phyloP scores from a whole-genome alignment of 2,329 filamentous ascomycete genomes.

The Amylocarpus encephaloides region DNA sequence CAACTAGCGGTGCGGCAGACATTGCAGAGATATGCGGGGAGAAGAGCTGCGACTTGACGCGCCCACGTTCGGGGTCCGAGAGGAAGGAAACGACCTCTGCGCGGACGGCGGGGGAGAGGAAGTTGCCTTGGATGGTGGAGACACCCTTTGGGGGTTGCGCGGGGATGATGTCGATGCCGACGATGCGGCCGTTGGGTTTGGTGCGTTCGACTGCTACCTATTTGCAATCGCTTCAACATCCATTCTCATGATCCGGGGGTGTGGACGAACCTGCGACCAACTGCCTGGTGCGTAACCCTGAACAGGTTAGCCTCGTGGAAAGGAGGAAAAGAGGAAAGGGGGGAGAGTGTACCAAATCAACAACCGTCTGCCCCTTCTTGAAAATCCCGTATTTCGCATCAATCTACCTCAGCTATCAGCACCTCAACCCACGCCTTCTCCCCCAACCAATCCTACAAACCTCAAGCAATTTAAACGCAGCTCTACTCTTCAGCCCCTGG shows the following conservation, averaged over 20 bases:
- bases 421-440: neutral
- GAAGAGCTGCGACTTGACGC: constrained; percentile 34
- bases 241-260: too few species aligned
- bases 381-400: constrained; percentile 78
- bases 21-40: neutral
- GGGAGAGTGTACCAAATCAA: constrained; percentile 70
- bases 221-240: neutral
- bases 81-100: constrained; percentile 72
- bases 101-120: constrained; percentile 70
- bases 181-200: constrained; percentile 66
- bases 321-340: constrained; percentile 19
- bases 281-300: constrained; percentile 71
- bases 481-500: constrained; percentile 77
- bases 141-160: constrained; percentile 85
- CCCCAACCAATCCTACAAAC: constrained; percentile 37
- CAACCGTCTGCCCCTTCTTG: constrained; percentile 71
- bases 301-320: constrained; percentile 4
- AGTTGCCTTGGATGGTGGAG: constrained; percentile 93
- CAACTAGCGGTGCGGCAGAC: constrained; percentile 25
- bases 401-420: constrained; percentile 47
- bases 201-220: constrained; percentile 79
- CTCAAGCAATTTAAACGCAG: constrained; percentile 89
- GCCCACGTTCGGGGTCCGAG: constrained; percentile 52
- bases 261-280: constrained; percentile 56
- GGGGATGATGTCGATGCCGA: constrained; percentile 92